Base-by-base conservation (phyloP, 257 asterid species). In the Jaltomata sinuosa region DNA sequence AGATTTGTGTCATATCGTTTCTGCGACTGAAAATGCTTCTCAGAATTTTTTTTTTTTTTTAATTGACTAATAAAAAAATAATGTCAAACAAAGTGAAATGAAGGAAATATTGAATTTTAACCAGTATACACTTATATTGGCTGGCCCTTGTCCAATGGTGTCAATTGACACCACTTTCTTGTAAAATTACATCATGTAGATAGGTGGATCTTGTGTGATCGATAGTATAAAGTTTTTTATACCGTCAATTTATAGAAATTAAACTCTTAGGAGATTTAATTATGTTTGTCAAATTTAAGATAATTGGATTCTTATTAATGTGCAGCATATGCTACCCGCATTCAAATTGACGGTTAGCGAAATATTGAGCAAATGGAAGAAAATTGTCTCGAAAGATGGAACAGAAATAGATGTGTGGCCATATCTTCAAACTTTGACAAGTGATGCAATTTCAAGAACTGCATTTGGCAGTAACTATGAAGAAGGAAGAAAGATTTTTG, bases 381-480 rank as follows among this genome's bases (percentile, higher is more conserved):
- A 85, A 34, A 3, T 80, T 65, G 54, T 85, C 1, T 57, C 18
- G 14, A n/a, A 14, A 9, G 50, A 68, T 1, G 78, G 72, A 49
- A 15, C 77, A 25, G 83, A 85, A 40, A 19, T 85, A 22, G 85
- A 85, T 42, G 81, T 85, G 14, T 85, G 84, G 82, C 85, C 85
- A 15, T 80, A 85, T 68, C 38, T 85, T 3, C 83, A 80, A 69
- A 71, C 57, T 5, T 85, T 85, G 76, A 71, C 87, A 19, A 85
- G 87, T 68, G 87, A 85, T 16, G 87, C 85, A 12, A 85, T 85
- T 67, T 74, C 86, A 79, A 79, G 83, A 55, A 79, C 83, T 31
- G 83, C 83, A n/a, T 79, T 79, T 79, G 83, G 86, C 0, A 65
- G 85, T 84, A 74, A 8, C 18, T 72, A 57, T 34, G 82, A 83